Evolutionary conservation across 805 yeast species (phyloP).

Genomic region (Sugiyamaella qingdaonensis): DNA sequence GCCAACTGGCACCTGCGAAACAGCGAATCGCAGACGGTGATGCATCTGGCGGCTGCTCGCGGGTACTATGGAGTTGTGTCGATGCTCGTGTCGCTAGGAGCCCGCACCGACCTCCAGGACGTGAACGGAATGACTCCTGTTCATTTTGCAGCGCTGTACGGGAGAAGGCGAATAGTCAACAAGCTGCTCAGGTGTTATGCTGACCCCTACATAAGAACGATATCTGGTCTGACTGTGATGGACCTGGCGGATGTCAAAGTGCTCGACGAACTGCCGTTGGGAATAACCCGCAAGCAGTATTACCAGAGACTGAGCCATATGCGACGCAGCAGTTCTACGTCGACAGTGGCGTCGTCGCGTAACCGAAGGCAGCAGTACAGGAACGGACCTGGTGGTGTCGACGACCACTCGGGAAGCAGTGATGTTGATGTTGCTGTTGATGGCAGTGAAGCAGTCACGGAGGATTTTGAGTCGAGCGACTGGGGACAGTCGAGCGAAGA

Average conservation of each 20-base stretch:
- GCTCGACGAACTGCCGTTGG: conserved; percentile 16
- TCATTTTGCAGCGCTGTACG: conserved; percentile 79
- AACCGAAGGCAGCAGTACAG: conserved; percentile 7
- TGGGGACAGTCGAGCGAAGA: not conserved
- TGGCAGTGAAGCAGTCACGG: conserved; percentile 6
- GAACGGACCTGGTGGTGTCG: conserved; percentile 11
- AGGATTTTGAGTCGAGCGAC: conserved; percentile 27
- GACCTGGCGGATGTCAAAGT: conserved; percentile 28
- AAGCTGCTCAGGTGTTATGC: conserved; percentile 64
- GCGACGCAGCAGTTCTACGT: conserved; percentile 13
- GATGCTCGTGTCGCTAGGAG: conserved; percentile 61
- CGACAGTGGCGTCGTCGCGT: conserved; percentile 25
- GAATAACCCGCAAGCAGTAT: conserved; percentile 27
- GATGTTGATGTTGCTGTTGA: conserved; percentile 26
- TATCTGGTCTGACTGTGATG: conserved; percentile 41
- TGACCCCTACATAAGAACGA: conserved; percentile 47
- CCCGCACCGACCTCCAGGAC: conserved; percentile 62
- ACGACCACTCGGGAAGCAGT: too few relatives aligned
- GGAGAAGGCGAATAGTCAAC: conserved; percentile 63
- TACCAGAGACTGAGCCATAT: conserved; percentile 8
- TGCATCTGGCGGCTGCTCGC: conserved; percentile 79
- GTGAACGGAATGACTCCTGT: conserved; percentile 82
- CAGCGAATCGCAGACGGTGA: conserved; percentile 77
- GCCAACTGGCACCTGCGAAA: conserved; percentile 51
- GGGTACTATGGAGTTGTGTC: conserved; percentile 63